These are phyloP conservation scores for Phytopythium aichiense DNA, from an alignment of 352 stramenopile genomes.

Conservation along the genomic window DNA sequence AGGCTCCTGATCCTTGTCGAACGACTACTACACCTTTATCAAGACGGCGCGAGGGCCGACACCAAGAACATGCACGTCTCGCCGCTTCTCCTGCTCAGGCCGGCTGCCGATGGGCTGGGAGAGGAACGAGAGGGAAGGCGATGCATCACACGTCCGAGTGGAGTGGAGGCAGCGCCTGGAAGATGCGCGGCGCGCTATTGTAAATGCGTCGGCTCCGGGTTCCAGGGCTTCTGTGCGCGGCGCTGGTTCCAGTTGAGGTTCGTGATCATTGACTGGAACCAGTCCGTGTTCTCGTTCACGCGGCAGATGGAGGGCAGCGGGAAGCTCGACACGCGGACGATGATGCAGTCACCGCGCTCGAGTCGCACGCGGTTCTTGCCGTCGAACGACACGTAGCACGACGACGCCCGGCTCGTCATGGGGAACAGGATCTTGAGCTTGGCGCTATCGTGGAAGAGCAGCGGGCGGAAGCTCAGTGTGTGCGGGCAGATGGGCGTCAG, in stretches of 20 bases:
- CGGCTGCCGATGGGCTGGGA: neutral
- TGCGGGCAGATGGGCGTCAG: conserved; percentile 99
- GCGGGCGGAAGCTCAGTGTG: conserved; percentile 91
- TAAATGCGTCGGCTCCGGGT: conserved; percentile 11
- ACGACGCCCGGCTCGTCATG: conserved; percentile 59
- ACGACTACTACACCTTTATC: conserved; percentile 5
- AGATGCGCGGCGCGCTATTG: neutral
- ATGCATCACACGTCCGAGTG: neutral
- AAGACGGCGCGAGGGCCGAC: neutral
- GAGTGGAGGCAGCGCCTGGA: neutral
- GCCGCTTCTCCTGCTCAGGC: neutral
- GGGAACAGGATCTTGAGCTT: conserved; percentile 89
- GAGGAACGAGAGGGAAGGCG: neutral
- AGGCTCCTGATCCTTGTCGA: neutral
- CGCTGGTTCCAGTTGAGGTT: conserved; percentile 93
- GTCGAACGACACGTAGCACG: conserved; percentile 90
- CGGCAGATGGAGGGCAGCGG: conserved; percentile 85
- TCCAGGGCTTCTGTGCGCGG: conserved; percentile 77
- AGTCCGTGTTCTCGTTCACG: conserved; percentile 89
- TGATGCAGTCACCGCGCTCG: conserved; percentile 79
- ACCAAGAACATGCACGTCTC: neutral
- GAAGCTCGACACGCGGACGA: conserved; percentile 86
- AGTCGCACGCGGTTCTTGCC: conserved; percentile 89
- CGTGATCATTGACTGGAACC: conserved; percentile 90
- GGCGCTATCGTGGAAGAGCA: conserved; percentile 90